Percentiles rank a stretch among this genome's conserved stretches.
phyloP scores from a whole-genome alignment of 805 yeast genomes.

The Wickerhamiella galacta region DNA sequence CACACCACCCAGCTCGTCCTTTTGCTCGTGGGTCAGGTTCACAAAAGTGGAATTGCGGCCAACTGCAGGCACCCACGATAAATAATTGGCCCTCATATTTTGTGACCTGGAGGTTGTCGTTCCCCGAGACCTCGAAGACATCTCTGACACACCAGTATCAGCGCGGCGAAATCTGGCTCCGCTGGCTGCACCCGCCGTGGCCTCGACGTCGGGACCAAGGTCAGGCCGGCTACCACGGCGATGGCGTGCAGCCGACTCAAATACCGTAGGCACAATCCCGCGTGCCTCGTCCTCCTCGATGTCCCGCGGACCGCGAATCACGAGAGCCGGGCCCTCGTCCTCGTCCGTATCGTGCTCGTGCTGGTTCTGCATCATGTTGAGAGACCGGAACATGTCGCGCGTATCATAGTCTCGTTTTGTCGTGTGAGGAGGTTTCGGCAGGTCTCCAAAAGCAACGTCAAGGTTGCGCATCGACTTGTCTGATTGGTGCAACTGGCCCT shows the following conservation, averaged over 20 bases:
- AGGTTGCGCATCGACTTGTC: constrained; percentile 6
- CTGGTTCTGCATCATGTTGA: constrained; percentile 49
- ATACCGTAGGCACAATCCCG: constrained; percentile 13
- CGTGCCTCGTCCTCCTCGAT: constrained; percentile 26
- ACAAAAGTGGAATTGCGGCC: constrained; percentile 90
- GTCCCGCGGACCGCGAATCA: constrained; percentile 65
- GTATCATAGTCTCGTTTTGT: constrained; percentile 33
- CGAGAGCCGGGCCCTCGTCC: constrained; percentile 61
- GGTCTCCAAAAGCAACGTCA: constrained; percentile 39
- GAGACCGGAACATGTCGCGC: constrained; percentile 68
- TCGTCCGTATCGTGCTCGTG: constrained; percentile 28
- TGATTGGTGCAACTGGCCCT: no score
- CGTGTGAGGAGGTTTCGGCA: constrained; percentile 29
- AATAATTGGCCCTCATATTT: constrained; percentile 30
- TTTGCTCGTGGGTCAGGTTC: constrained; percentile 63
- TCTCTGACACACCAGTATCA: neutral
- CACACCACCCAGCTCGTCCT: constrained; percentile 92
- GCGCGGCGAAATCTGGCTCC: neutral
- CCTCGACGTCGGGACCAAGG: neutral
- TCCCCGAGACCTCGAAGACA: no score
- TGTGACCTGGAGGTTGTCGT: no score
- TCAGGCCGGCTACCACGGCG: neutral
- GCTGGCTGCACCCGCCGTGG: neutral
- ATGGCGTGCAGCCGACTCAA: neutral
- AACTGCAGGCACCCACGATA: constrained; percentile 81